Evolutionary conservation across 177 flowering plant genomes (phyloP), one percentile per base, ranked within the genome.

Genomic region (Vitis hybrid): DNA sequence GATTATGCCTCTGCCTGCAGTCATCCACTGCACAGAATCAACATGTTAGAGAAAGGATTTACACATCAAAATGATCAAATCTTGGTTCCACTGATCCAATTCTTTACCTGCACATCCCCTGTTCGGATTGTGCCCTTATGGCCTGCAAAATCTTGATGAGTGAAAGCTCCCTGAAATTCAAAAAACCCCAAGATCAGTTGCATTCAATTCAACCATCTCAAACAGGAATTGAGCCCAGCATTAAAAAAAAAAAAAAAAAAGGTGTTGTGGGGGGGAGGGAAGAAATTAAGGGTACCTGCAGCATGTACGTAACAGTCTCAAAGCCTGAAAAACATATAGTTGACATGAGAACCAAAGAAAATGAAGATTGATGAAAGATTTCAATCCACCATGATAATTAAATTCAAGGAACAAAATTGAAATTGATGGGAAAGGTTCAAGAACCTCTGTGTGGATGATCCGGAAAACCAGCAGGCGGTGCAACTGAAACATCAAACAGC

Each of bases 361-460:
- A 1, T 1, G 18, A 12, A 6, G 46, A 19, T 5, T 60, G 72
- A 60, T 60, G 5, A 18, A 17, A 27, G 2, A 17, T 11, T 24
- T 35, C 40, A 32, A 60, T 27, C 27, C 13, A 60, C 24, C 27
- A 27, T 11, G 62, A 30, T 11, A 11, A 65, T 54, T 74, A 1
- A 27, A 13, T 13, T 62, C 24, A 48, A 50, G 3, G 12, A n/a
- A 21, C 5, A 48, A 54, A 67, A 52, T 21, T 18, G 56, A 69
- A 59, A 40, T 17, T 15, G 50, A 30, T n/a, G 30, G 27, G 35
- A 18, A 35, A 27, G 52, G 48, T 3, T 51, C 17, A 46, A 50
- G 40, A 64, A 85, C 97, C 97, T 91, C 97, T 85, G 73, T 94
- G 98, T 3, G 98, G 98, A 82, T 94, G 98, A 68, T 94, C 97